These are phyloP conservation scores for Ustulina deusta DNA, from an alignment of 2,329 filamentous ascomycete genomes.

Conservation along the genomic window DNA sequence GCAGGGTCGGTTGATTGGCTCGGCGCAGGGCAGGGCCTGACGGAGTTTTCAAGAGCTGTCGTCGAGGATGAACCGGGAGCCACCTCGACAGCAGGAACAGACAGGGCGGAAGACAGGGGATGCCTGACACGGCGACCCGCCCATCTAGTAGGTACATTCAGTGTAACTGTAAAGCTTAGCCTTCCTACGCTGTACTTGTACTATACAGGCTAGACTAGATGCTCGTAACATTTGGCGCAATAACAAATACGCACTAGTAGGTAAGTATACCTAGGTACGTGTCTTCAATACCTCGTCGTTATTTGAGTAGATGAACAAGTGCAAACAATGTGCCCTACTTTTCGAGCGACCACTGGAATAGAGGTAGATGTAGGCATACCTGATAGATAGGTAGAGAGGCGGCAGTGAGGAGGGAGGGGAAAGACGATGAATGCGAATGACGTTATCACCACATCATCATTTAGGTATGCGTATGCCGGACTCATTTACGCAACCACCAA, in stretches of 20 bases:
- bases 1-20: slow-evolving; percentile 14
- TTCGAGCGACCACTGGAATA: too few species aligned
- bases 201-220: background rate
- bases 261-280: too few species aligned
- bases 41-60: slow-evolving; percentile 22
- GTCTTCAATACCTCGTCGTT: too few species aligned
- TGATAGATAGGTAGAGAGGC: background rate
- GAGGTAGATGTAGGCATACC: background rate
- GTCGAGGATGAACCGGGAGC: slow-evolving; percentile 11
- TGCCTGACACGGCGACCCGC: background rate
- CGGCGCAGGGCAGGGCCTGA: slow-evolving; percentile 10
- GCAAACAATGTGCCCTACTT: too few species aligned
- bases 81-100: background rate
- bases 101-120: slow-evolving; percentile 18
- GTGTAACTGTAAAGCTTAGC: too few species aligned
- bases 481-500: slow-evolving; percentile 5
- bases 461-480: too few species aligned
- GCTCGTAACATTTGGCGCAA: too few species aligned
- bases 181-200: background rate
- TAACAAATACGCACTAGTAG: too few species aligned
- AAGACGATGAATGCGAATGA: background rate
- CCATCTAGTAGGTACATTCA: background rate
- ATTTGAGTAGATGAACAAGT: too few species aligned
- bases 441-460: slow-evolving; percentile 9
- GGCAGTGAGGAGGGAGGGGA: background rate